Evolutionary conservation across 176 grass and related monocot species (phyloP).

Genomic region (Zoysia japonica): DNA sequence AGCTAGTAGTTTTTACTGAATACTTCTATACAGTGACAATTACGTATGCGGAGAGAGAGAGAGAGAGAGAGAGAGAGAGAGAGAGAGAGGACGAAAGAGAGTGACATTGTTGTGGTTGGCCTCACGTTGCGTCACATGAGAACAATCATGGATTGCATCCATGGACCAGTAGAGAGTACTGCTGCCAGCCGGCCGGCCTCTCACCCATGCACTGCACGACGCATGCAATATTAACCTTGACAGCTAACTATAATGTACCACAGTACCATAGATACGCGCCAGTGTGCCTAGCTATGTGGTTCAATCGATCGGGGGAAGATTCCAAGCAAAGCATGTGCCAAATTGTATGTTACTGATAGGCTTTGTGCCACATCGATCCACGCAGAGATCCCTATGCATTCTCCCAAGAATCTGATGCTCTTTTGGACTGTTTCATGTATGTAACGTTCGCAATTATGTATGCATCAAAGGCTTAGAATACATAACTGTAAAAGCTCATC

Average conservation of each 20-base stretch:
- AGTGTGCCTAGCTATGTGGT: not conserved
- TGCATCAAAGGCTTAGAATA: not conserved
- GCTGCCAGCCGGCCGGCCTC: not conserved
- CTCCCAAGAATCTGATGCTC: constrained; percentile 40
- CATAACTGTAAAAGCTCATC: not conserved
- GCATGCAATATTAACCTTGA: constrained; percentile 10
- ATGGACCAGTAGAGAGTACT: constrained; percentile 29
- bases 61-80: constrained; percentile 10
- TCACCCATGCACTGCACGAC: constrained; percentile 2
- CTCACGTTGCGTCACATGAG: constrained; percentile 75
- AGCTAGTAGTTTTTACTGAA: constrained; percentile 10
- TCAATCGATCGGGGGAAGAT: not conserved
- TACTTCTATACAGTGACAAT: not conserved
- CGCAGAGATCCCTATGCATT: constrained; percentile 49
- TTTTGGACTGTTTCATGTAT: constrained; percentile 24
- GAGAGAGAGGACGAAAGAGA: not conserved
- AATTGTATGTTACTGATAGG: constrained; percentile 50
- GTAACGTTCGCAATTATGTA: not conserved
- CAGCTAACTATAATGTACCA: not conserved
- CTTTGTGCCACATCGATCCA: not conserved
- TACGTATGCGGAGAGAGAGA: not conserved
- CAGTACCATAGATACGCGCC: not conserved
- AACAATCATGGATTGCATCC: constrained; percentile 48
- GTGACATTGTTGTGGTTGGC: constrained; percentile 29
- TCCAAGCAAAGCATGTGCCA: constrained; percentile 42